Base-by-base conservation (phyloP, 768 basidiomycete species). In the Russula compacta region DNA sequence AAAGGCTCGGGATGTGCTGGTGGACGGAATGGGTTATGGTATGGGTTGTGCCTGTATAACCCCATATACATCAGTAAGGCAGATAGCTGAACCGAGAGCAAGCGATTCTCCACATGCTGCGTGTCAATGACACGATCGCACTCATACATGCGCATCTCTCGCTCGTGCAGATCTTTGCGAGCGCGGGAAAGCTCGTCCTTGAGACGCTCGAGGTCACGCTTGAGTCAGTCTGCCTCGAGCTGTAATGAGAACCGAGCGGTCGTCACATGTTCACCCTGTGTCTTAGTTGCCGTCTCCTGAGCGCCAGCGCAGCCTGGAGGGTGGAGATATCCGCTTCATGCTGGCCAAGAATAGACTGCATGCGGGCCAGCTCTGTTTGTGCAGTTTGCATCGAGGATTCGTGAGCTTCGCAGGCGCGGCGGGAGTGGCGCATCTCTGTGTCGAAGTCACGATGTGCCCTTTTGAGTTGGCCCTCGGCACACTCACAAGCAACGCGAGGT, bases 161-260 rank as follows among this genome's bases (percentile, higher is more conserved):
- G 78, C 52, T 85, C 81, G 14, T 82, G 81, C 7, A 91, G 71
- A 43, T 93, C 91, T 61, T 81, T 79, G 57, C 86, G 77, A 4
- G 86, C 81, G 38, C 88, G 81, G 21, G 80, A 73, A 5, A 95
- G 76, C 56, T 95, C 92, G 64, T 87, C 85, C 67, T 95, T 89
- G 1, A 87, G 77, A 2, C 89, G 77, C 64, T 86, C 85, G 43
- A 97, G 68, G 69, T 99, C 95, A 33, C 94, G 81, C 71, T 86
- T 86, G 52, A 94, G 74, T 2, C 92, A 76, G 64, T 98, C 95
- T 1, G 89, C 78, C 72, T 99, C 95, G 19, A 98, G 81, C 71
- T 97, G 91, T 36, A 98, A 74, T 0, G 89, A 89, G 75, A 92
- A 91, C 47, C 84, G 79, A 24, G 92, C 87, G 3, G 85, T 86